phyloP scores from a whole-genome alignment of 208 protist species.

The Leishmania turanica region DNA sequence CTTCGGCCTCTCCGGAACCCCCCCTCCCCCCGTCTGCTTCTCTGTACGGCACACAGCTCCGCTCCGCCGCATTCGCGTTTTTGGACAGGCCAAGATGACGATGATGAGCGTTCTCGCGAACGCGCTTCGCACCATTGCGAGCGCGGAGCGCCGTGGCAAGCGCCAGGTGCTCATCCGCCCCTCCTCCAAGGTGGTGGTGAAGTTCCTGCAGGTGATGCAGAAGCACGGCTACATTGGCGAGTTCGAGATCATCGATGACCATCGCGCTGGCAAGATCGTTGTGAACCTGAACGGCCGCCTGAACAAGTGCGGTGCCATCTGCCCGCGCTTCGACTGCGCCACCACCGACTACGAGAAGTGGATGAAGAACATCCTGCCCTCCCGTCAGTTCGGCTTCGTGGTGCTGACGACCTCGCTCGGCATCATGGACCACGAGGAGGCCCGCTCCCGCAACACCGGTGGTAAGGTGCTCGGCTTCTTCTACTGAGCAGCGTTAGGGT shows the following conservation, averaged over 20 bases:
- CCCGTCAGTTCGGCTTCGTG: conserved; percentile 99
- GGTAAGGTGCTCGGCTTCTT: conserved; percentile 99
- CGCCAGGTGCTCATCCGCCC: conserved; percentile 99
- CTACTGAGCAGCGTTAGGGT: conserved; percentile 92
- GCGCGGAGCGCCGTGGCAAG: conserved; percentile 99
- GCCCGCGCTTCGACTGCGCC: conserved; percentile 98
- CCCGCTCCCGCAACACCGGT: conserved; percentile 98
- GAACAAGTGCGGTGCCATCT: conserved; percentile 99
- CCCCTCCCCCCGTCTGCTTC: not conserved
- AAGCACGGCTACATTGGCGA: conserved; percentile 99
- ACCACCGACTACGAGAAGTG: conserved; percentile 98
- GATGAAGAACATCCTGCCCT: conserved; percentile 99
- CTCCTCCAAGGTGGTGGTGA: conserved; percentile 99
- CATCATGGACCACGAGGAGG: conserved; percentile 99
- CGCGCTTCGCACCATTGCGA: conserved; percentile 98
- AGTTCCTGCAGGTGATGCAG: conserved; percentile 99
- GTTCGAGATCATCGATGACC: conserved; percentile 99
- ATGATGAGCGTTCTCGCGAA: conserved; percentile 99
- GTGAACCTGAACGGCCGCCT: conserved; percentile 99
- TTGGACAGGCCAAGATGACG: conserved; percentile 95
- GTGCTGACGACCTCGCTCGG: conserved; percentile 99
- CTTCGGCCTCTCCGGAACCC: not conserved
- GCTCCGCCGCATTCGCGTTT: conserved; percentile 12
- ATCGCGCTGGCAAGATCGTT: conserved; percentile 99
- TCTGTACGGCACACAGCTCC: not conserved